Evolutionary conservation across 805 yeast genomes (phyloP), one percentile per base, ranked within the genome.

Genomic region (Candida takata): DNA sequence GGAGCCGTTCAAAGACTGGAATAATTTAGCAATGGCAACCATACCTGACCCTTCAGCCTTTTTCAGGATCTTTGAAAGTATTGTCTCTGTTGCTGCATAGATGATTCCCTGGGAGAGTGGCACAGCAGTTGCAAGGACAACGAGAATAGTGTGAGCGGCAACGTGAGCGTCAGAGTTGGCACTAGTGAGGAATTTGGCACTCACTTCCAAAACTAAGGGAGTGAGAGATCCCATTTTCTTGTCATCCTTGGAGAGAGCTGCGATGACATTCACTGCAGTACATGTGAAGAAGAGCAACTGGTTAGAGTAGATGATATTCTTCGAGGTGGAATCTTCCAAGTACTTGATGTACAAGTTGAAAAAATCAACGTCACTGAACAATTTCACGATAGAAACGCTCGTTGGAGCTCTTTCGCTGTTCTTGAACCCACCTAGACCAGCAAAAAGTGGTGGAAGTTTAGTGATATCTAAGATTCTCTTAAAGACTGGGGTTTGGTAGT

Each of bases 211-310:
- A 13, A 79, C 58, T 4, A 70, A 48, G 4, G 87, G 84, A 27
- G 79, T 66, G 17, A 69, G 52, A 15, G 64, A 67, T 31, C 71
- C 65, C 31, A 81, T 59, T 33, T 61, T 68, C 8, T 59, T 60
- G 21, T 55, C 64, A 34, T 64, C 59, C 13, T 51, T 59, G 1
- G 70, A 57, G 28, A 61, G 73, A 53, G 74, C 61, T 0, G 87
- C 74, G 31, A 88, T 79, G 38, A 85, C 64, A 20, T 80, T 67
- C 44, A 87, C 76, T 15, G 83, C 64, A 44, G 76, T 67, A 29
- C 94, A 75, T 12, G 88, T 74, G 62, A 81, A 84, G 55, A 92
- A 88, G 11, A 90, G 75, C 37, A 88, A 64, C 53, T 83, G 83
- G 34, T 72, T 72, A 40, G 82, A 76, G 58, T 76, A 84, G 9